phyloP scores from a whole-genome alignment of 73 alveolate species.

The Symbiodinium natans region DNA sequence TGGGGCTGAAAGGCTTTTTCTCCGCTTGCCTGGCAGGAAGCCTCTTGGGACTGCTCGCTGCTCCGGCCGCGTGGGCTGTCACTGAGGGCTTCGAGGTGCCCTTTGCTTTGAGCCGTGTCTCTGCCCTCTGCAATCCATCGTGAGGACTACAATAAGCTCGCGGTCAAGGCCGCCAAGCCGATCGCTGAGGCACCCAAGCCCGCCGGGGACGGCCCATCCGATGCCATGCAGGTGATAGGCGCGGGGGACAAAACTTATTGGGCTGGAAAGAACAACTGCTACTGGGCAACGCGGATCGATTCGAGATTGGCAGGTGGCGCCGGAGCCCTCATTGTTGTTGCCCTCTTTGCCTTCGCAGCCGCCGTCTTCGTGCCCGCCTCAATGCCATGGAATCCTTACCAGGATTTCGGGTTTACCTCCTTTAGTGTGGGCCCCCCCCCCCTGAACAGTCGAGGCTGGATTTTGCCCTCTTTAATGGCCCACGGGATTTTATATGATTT shows the following conservation, averaged over 20 bases:
- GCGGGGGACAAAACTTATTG: not conserved
- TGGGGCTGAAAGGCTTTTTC: too few species aligned
- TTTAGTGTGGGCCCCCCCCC: too few species aligned
- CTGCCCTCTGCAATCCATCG: not conserved
- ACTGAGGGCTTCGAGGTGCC: constrained; percentile 78
- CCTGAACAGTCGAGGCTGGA: too few species aligned
- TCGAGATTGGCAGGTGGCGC: constrained; percentile 93
- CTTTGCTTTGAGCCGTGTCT: not conserved
- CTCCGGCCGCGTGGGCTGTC: constrained; percentile 43
- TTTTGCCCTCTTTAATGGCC: too few species aligned
- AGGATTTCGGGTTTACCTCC: too few species aligned
- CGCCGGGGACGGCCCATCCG: constrained; percentile 27
- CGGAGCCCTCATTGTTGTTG: constrained; percentile 45
- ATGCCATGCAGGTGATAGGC: constrained; percentile 60
- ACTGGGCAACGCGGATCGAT: too few species aligned
- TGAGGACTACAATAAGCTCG: constrained; percentile 83
- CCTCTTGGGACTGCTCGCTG: not conserved
- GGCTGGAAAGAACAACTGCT: too few species aligned
- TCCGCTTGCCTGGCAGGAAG: too few species aligned
- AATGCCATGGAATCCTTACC: too few species aligned
- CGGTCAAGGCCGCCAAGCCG: constrained; percentile 40
- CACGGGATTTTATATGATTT: too few species aligned
- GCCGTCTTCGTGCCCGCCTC: not conserved
- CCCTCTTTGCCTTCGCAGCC: constrained; percentile 43
- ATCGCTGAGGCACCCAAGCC: not conserved